Evolutionary conservation across 345 rosid species (phyloP).

Genomic region (Eucalyptus pumila): DNA sequence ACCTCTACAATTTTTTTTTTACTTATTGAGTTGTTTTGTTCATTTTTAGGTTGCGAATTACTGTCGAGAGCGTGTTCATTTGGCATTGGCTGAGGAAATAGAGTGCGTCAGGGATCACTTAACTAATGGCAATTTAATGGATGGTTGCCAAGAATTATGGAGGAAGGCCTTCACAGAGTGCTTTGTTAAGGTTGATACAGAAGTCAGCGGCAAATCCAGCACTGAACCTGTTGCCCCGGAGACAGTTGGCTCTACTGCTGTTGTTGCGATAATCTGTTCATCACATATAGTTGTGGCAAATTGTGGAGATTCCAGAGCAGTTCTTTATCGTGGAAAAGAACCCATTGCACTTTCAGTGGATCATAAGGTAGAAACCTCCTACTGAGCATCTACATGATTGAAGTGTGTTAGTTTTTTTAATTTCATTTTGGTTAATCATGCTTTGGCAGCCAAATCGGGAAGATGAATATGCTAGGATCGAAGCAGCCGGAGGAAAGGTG

Average conservation of each 20-base stretch:
- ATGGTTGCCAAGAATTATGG: conserved; percentile 74
- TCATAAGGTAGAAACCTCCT: conserved; percentile 56
- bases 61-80: conserved; percentile 63
- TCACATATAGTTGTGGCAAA: conserved; percentile 88
- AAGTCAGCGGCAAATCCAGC: conserved; percentile 48
- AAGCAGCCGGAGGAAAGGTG: conserved; percentile 96
- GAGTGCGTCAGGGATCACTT: conserved; percentile 24
- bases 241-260: conserved; percentile 98
- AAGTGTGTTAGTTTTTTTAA: not conserved
- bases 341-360: conserved; percentile 84
- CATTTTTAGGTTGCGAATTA: conserved; percentile 73
- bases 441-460: conserved; percentile 81
- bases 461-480: conserved; percentile 92
- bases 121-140: conserved; percentile 28
- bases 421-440: not conserved
- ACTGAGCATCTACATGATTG: not conserved
- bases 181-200: conserved; percentile 67
- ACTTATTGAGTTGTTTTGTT: not conserved
- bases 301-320: conserved; percentile 98
- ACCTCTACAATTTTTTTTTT: not conserved
- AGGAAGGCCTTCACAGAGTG: conserved; percentile 58
- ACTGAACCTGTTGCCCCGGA: conserved; percentile 73
- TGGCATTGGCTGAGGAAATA: conserved; percentile 62
- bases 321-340: conserved; percentile 85
- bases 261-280: conserved; percentile 70